These are phyloP conservation scores for Brassica rapa DNA, from an alignment of 345 rosid genomes.

Conservation along the genomic window DNA sequence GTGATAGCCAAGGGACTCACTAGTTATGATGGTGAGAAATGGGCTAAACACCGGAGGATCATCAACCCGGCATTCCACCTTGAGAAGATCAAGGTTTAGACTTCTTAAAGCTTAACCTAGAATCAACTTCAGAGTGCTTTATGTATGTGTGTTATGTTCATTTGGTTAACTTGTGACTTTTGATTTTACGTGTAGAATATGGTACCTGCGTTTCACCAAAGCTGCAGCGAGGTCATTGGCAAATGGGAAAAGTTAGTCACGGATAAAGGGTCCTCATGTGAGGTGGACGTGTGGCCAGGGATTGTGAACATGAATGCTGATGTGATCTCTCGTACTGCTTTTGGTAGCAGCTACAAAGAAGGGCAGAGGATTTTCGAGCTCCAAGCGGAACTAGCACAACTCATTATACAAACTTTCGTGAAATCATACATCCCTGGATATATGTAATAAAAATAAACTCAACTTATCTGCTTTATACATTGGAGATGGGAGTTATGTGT, in stretches of 20 bases:
- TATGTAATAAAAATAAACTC: neutral
- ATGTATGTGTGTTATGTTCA: neutral
- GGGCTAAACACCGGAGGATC: neutral
- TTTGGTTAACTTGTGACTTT: neutral
- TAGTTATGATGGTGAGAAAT: neutral
- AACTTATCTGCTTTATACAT: neutral
- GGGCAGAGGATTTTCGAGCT: neutral
- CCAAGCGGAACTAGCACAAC: neutral
- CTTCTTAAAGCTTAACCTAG: neutral
- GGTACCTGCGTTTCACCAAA: neutral
- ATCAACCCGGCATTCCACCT: neutral
- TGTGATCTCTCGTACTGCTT: neutral
- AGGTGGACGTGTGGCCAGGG: neutral
- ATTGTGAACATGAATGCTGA: neutral
- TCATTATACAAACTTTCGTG: neutral
- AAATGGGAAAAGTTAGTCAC: neutral
- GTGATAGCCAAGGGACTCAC: neutral
- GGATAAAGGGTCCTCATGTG: neutral
- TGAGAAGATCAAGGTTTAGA: neutral
- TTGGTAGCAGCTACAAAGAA: neutral
- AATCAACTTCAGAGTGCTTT: neutral
- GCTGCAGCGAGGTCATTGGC: neutral
- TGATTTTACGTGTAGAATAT: neutral
- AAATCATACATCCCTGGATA: neutral
- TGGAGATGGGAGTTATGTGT: neutral